Percentiles rank a stretch among this genome's conserved stretches.
Evolutionary conservation across 331 rosid species (phyloP).

Genomic region (Malus hybrid): DNA sequence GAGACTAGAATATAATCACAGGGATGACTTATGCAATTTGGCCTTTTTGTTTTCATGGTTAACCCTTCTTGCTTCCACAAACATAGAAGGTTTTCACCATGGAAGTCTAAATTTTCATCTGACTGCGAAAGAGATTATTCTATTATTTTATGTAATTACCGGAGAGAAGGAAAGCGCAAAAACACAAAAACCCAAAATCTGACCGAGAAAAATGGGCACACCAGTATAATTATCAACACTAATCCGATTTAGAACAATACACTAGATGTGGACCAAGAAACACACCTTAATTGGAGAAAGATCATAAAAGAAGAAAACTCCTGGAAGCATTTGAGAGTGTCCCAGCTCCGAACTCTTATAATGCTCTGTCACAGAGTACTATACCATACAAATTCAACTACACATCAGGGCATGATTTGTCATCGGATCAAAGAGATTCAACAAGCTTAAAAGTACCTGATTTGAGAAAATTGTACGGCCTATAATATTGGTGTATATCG

Average conservation of each 20-base stretch:
- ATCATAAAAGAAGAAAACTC: conserved; percentile 76
- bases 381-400: conserved; percentile 24
- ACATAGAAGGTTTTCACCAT: not conserved
- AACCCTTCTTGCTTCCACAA: not conserved
- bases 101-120: not conserved
- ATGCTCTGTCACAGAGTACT: conserved; percentile 95
- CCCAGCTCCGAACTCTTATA: conserved; percentile 61
- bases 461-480: conserved; percentile 64
- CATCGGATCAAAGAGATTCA: conserved; percentile 3
- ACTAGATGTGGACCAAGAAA: not conserved
- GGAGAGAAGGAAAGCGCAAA: not conserved
- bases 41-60: no score
- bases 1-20: no score
- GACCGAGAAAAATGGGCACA: not conserved
- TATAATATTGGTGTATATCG: conserved; percentile 52
- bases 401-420: conserved; percentile 14
- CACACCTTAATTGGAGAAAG: conserved; percentile 85
- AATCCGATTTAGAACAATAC: not conserved
- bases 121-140: not conserved
- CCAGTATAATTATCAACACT: not conserved
- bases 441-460: conserved; percentile 53
- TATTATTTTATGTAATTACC: not conserved
- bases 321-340: conserved; percentile 36
- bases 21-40: no score
- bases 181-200: not conserved